These are phyloP conservation scores for Kalmusia sp. DNA, from an alignment of 2,329 filamentous ascomycete species.

Conservation along the genomic window DNA sequence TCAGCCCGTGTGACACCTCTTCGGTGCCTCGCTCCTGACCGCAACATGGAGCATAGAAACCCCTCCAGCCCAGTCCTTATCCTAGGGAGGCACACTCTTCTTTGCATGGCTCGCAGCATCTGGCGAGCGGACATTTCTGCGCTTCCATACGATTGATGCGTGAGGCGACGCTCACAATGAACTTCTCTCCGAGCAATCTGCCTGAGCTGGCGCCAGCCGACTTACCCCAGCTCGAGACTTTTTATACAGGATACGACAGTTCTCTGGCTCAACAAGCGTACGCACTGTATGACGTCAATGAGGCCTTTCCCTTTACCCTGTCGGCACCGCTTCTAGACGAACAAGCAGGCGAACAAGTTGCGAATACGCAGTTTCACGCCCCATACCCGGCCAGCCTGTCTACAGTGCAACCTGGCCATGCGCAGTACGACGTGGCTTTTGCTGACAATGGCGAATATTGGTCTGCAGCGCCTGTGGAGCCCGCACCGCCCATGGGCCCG, in stretches of 20 bases:
- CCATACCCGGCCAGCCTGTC: background rate
- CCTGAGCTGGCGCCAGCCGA: background rate
- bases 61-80: background rate
- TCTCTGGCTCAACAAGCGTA: conserved; percentile 5
- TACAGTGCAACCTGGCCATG: conserved; percentile 4
- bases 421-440: background rate
- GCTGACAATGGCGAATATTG: conserved; percentile 2
- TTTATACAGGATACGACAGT: conserved; percentile 1
- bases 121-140: conserved; percentile 1
- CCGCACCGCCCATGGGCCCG: conserved; percentile 18
- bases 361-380: background rate
- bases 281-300: background rate
- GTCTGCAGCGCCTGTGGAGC: conserved; percentile 3
- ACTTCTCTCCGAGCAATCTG: background rate
- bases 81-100: background rate
- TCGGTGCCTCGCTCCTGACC: conserved; percentile 7
- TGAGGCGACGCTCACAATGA: no score
- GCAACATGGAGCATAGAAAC: conserved; percentile 8
- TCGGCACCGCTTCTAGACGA: conserved; percentile 1
- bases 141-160: conserved; percentile 2
- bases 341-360: conserved; percentile 7
- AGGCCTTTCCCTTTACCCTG: background rate
- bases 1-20: conserved; percentile 4
- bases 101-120: conserved; percentile 6
- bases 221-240: background rate